phyloP scores from a whole-genome alignment of 164 flowering plant species.

The Vitis cinerea region DNA sequence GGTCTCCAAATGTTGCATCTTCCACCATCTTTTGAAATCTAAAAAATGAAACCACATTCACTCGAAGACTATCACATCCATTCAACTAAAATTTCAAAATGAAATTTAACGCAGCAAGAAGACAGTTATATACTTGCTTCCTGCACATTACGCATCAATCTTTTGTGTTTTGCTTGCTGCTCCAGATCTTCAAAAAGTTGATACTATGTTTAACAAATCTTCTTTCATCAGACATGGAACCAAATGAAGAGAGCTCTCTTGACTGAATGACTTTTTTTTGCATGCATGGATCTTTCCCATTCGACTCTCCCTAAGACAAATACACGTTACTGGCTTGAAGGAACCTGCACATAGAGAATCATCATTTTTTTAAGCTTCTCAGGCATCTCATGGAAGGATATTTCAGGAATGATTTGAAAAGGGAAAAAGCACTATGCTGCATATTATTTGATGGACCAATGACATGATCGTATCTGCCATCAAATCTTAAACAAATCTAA shows the following conservation, averaged over 20 bases:
- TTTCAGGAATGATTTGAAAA: too few relatives aligned
- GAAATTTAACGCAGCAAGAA: not conserved
- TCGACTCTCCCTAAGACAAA: constrained; percentile 63
- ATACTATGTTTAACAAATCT: constrained; percentile 63
- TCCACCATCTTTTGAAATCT: constrained; percentile 55
- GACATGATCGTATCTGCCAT: too few relatives aligned
- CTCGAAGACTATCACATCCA: not conserved
- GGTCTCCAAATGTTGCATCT: constrained; percentile 94
- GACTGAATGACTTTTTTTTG: constrained; percentile 50
- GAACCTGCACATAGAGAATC: constrained; percentile 54
- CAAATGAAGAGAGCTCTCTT: constrained; percentile 42
- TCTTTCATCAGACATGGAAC: constrained; percentile 41
- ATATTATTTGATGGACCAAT: too few relatives aligned
- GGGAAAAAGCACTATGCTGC: too few relatives aligned
- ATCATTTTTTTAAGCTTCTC: too few relatives aligned
- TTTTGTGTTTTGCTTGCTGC: constrained; percentile 73
- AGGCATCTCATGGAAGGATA: too few relatives aligned
- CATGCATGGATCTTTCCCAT: constrained; percentile 35
- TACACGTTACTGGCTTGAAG: constrained; percentile 74
- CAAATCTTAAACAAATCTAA: too few relatives aligned
- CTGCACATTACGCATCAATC: constrained; percentile 66
- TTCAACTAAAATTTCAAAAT: not conserved
- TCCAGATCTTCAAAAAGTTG: constrained; percentile 87
- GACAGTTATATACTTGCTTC: constrained; percentile 57
- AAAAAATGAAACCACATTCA: not conserved